Percentiles rank a stretch among this genome's conserved stretches.
These are phyloP conservation scores for apple (Malus domestica) DNA, from an alignment of 306 rosid species.

Conservation along the genomic window ASM211411v1 NC_041791.1:18753001-18753500, in stretches of 20 bases:
- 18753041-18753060: no score
- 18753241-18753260: not conserved
- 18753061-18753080: no score
- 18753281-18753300: not conserved
- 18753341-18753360: constrained; percentile 38
- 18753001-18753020: no score
- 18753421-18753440: not conserved
- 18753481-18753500: constrained; percentile 66
- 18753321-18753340: constrained; percentile 16
- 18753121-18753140: no score
- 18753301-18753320: not conserved
- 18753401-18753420: not conserved
- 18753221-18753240: not conserved
- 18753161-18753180: not conserved
- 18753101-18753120: no score
- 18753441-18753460: not conserved
- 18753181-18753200: not conserved
- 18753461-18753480: not conserved
- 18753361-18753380: constrained; percentile 60
- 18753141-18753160: no score
- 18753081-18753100: no score
- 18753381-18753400: constrained; percentile 55
- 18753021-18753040: no score
- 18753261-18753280: not conserved
- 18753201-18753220: not conserved